A percentile compares a stretch with the other conserved stretches of the same genome.
Conservation (phyloP, 2,329 filamentous ascomycete species). For the Apiospora malaysiana region DNA sequence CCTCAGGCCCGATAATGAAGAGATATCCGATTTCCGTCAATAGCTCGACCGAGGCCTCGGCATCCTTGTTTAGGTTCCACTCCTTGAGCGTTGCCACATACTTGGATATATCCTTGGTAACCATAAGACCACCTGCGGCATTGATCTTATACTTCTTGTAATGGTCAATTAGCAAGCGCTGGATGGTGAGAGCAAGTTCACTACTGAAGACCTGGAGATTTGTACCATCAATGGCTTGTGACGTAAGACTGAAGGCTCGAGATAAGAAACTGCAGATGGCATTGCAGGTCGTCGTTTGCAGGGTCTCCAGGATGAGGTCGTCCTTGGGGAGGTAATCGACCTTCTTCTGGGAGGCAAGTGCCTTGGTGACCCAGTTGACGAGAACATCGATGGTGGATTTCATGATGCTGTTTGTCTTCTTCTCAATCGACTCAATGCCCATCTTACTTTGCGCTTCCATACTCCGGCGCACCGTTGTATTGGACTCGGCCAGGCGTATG, state of each 20-base stretch:
- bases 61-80: conserved; percentile 77
- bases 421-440: conserved; percentile 80
- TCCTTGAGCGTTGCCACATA: conserved; percentile 86
- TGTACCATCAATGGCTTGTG: conserved; percentile 76
- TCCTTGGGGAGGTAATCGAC: conserved; percentile 90
- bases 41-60: conserved; percentile 76
- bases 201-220: conserved; percentile 84
- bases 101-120: conserved; percentile 93
- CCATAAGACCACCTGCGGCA: conserved; percentile 90
- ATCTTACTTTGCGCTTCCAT: conserved; percentile 83
- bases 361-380: conserved; percentile 75
- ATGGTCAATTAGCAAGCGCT: conserved; percentile 84
- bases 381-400: conserved; percentile 69
- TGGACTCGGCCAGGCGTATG: conserved; percentile 85
- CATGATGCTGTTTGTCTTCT: conserved; percentile 72
- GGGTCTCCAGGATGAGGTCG: conserved; percentile 70
- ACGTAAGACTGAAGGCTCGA: conserved; percentile 66
- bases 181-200: conserved; percentile 82
- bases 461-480: conserved; percentile 86
- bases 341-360: conserved; percentile 81
- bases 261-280: conserved; percentile 81
- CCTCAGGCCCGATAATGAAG: conserved; percentile 90
- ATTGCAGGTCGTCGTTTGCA: conserved; percentile 87
- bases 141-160: conserved; percentile 95
- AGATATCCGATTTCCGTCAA: conserved; percentile 92